Conservation (phyloP, 2,329 filamentous ascomycete species). For the Penicillium sclerotigenum region DNA sequence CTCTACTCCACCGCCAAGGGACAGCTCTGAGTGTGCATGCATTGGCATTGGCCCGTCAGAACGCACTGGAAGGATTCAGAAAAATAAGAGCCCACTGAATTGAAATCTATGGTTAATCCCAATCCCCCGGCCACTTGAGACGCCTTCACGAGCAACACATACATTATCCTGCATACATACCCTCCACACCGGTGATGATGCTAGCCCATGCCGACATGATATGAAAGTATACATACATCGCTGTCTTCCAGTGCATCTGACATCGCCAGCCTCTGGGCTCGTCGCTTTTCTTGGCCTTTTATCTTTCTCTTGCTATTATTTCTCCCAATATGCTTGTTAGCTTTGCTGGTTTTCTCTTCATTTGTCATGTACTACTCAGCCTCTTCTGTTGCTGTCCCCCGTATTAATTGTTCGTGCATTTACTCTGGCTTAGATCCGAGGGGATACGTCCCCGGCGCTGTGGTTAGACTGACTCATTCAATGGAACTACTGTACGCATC, state of each 20-base stretch:
- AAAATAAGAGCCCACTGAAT: conserved; percentile 9
- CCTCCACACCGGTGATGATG: not conserved
- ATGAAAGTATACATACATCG: not conserved
- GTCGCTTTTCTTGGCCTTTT: not conserved
- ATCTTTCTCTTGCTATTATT: not conserved
- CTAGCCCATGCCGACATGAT: not conserved
- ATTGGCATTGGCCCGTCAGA: not conserved
- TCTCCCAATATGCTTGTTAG: conserved; percentile 2
- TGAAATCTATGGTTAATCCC: conserved; percentile 8
- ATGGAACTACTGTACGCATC: too few species aligned
- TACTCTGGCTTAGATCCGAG: not conserved
- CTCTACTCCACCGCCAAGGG: not conserved
- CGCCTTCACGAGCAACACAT: conserved; percentile 16
- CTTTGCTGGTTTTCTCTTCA: not conserved
- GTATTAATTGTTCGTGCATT: conserved; percentile 2
- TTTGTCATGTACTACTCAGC: not conserved
- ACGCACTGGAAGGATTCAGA: conserved; percentile 3
- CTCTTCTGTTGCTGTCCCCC: not conserved
- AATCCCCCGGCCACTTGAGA: conserved; percentile 6
- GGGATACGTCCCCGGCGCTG: conserved; percentile 3
- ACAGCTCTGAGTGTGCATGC: not conserved
- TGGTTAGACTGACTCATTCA: conserved; percentile 1
- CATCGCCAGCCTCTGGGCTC: not conserved
- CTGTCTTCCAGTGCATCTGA: not conserved
- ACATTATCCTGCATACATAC: conserved; percentile 21